These are phyloP conservation scores for Tagetes patula DNA, from an alignment of 129 eudicot genomes.

Conservation along the genomic window DNA sequence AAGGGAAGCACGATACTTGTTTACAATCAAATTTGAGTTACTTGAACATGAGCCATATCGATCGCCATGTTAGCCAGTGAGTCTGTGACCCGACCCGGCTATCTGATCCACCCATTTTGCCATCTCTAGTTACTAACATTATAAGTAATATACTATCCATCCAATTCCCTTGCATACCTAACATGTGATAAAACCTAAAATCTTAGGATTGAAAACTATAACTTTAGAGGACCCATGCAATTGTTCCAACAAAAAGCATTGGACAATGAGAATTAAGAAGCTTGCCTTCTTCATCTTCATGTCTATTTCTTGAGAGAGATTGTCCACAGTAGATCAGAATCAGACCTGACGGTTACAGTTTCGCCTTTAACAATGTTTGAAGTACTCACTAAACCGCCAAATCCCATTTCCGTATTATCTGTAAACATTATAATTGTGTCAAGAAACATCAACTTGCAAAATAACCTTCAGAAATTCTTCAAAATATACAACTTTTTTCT, in stretches of 20 bases:
- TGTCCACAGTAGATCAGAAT: conserved; percentile 89
- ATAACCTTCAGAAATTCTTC: neutral
- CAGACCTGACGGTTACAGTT: conserved; percentile 58
- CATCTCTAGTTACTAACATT: neutral
- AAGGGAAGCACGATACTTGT: neutral
- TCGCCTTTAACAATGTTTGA: conserved; percentile 69
- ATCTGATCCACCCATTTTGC: neutral
- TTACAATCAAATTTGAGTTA: neutral
- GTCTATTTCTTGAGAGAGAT: conserved; percentile 62
- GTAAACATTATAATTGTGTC: conserved; percentile 21
- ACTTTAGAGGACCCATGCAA: neutral
- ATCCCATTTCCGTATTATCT: conserved; percentile 80
- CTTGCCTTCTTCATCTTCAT: conserved; percentile 20
- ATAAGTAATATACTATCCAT: neutral
- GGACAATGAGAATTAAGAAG: neutral
- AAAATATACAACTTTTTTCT: neutral
- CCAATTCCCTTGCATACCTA: neutral
- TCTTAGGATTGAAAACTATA: too few species aligned
- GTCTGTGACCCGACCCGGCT: neutral
- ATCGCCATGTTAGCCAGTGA: neutral
- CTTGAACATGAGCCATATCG: neutral
- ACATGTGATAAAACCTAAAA: neutral
- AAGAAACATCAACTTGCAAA: neutral
- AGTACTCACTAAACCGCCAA: conserved; percentile 89
- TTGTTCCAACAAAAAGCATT: neutral